These are phyloP conservation scores for Spencermartinsiella ligniputridi DNA, from an alignment of 1,139 yeast species.

Conservation along the genomic window DNA sequence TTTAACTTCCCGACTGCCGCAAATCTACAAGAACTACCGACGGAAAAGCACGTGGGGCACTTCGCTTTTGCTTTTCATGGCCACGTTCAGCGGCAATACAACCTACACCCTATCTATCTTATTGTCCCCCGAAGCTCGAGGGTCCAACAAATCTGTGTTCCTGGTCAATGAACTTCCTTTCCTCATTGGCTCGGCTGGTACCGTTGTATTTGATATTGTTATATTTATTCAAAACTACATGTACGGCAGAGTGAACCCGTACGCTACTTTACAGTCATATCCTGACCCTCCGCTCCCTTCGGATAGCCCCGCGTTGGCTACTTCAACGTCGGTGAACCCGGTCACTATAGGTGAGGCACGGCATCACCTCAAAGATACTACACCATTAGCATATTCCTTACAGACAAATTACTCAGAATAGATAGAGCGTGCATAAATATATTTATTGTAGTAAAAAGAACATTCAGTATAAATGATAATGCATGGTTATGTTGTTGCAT, in stretches of 20 bases:
- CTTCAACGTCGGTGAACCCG: not conserved
- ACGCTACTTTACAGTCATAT: not conserved
- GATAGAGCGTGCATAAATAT: not conserved
- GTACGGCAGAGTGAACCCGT: slow-evolving; percentile 28
- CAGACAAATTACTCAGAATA: slow-evolving; percentile 16
- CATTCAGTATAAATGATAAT: not conserved
- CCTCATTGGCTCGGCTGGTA: slow-evolving; percentile 81
- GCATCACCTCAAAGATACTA: slow-evolving; percentile 11
- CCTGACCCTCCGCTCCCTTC: not conserved
- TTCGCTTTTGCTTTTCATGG: slow-evolving; percentile 69
- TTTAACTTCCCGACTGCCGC: slow-evolving; percentile 79
- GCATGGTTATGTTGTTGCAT: not conserved
- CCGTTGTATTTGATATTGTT: slow-evolving; percentile 68
- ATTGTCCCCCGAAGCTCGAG: slow-evolving; percentile 38
- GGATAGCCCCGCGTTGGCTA: slow-evolving; percentile 2
- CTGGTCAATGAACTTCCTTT: slow-evolving; percentile 72
- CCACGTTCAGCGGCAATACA: slow-evolving; percentile 78
- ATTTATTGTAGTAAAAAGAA: not conserved
- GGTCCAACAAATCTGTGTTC: slow-evolving; percentile 44
- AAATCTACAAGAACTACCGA: slow-evolving; percentile 65
- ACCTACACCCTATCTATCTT: slow-evolving; percentile 74
- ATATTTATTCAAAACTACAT: slow-evolving; percentile 61
- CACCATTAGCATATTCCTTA: slow-evolving; percentile 19
- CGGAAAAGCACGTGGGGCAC: slow-evolving; percentile 82
- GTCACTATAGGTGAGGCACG: slow-evolving; percentile 1